phyloP scores from a whole-genome alignment of 1,284 basidiomycete species.

The Boletus mariae region DNA sequence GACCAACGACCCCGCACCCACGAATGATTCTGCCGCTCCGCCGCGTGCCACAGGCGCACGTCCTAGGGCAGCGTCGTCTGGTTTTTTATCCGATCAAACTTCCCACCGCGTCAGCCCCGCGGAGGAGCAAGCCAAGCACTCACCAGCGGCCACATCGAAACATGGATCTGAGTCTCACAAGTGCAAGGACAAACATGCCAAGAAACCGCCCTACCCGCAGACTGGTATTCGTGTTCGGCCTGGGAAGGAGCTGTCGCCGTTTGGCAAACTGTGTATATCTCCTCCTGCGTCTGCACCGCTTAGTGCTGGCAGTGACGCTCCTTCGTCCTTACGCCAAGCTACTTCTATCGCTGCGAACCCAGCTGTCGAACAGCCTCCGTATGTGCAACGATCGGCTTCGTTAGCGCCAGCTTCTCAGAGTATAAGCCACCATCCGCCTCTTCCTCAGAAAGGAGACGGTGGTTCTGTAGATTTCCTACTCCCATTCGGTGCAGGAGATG shows the following conservation, averaged over 20 bases:
- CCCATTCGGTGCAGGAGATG: constrained; percentile 22
- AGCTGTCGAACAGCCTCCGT: constrained; percentile 11
- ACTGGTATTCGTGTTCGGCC: constrained; percentile 43
- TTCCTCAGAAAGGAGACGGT: constrained; percentile 19
- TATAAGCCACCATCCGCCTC: constrained; percentile 1
- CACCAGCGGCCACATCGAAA: constrained; percentile 12
- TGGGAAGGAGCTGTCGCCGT: constrained; percentile 32
- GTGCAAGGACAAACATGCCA: constrained; percentile 36
- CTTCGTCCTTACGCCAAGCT: constrained; percentile 8
- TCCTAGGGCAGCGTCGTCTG: neutral
- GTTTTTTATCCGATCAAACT: neutral
- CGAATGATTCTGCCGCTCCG: neutral
- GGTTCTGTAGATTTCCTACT: constrained; percentile 23
- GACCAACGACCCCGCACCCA: constrained; percentile 1
- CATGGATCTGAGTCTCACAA: constrained; percentile 21
- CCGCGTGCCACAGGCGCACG: neutral
- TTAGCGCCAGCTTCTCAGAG: constrained; percentile 10
- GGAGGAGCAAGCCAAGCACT: constrained; percentile 16
- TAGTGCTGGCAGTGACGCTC: constrained; percentile 7
- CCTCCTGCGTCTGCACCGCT: constrained; percentile 2
- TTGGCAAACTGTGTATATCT: constrained; percentile 15
- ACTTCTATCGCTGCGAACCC: constrained; percentile 18
- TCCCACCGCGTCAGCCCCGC: constrained; percentile 3
- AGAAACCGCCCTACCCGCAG: constrained; percentile 38
- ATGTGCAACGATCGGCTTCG: constrained; percentile 14